These are phyloP conservation scores for Megacollybia marginata DNA, from an alignment of 768 basidiomycete species.

Conservation along the genomic window DNA sequence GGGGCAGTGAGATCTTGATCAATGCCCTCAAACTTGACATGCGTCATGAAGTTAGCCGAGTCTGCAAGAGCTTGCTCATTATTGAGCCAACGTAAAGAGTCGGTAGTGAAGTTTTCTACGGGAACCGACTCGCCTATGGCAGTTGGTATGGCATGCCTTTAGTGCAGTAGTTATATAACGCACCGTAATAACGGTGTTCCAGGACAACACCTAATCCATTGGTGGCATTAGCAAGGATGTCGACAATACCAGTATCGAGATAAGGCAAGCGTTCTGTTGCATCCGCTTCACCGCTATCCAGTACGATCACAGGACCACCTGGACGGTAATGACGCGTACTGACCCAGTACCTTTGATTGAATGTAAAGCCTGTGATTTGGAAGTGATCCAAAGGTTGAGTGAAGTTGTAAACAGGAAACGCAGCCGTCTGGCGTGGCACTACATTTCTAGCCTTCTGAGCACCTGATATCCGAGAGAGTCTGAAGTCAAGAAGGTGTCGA, in stretches of 20 bases:
- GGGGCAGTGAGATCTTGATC: slow-evolving; percentile 68
- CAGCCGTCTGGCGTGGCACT: too few relatives aligned
- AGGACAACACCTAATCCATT: slow-evolving; percentile 84
- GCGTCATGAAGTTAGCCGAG: slow-evolving; percentile 84
- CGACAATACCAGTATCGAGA: slow-evolving; percentile 76
- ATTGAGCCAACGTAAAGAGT: slow-evolving; percentile 70
- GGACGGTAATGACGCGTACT: slow-evolving; percentile 74
- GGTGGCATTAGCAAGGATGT: slow-evolving; percentile 80
- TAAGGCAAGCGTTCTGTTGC: slow-evolving; percentile 56
- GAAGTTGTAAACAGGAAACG: too few relatives aligned
- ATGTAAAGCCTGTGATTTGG: slow-evolving; percentile 38
- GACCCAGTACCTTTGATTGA: slow-evolving; percentile 90
- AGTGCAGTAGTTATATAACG: slow-evolving; percentile 65
- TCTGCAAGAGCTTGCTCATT: slow-evolving; percentile 88
- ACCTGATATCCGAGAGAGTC: background rate
- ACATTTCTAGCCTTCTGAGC: background rate
- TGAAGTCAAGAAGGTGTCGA: too few relatives aligned
- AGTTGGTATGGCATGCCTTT: slow-evolving; percentile 25
- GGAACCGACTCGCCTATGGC: slow-evolving; percentile 68
- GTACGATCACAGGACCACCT: slow-evolving; percentile 78
- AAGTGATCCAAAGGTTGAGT: slow-evolving; percentile 83
- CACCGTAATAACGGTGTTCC: slow-evolving; percentile 88
- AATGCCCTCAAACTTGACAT: slow-evolving; percentile 69
- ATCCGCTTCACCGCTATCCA: slow-evolving; percentile 91
- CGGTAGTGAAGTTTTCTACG: slow-evolving; percentile 72